Evolutionary conservation across 108 stramenopile genomes (phyloP).

Genomic region (Mayamaea pseudoterrestris): DNA sequence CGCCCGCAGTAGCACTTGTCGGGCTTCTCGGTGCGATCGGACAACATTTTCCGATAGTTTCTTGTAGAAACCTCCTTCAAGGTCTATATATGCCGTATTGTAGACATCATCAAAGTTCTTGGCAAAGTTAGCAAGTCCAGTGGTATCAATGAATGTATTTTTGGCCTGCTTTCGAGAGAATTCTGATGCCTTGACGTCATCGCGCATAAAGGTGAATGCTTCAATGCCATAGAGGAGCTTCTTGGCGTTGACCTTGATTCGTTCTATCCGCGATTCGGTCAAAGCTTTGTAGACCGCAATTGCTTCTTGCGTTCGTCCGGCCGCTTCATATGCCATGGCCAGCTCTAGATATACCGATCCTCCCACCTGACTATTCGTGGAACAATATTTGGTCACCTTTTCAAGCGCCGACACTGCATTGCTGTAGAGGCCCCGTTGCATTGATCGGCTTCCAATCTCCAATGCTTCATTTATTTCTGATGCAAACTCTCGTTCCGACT

Average conservation of each 20-base stretch:
- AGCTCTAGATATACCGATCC: conserved; percentile 73
- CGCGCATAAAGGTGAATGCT: conserved; percentile 74
- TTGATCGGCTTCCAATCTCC: conserved; percentile 24
- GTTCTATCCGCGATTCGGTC: conserved; percentile 57
- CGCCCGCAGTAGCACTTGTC: conserved; percentile 69
- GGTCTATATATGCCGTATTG: conserved; percentile 73
- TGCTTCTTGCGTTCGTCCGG: conserved; percentile 61
- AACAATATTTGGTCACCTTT: conserved; percentile 77
- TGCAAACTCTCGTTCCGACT: conserved; percentile 63
- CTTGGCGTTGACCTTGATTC: conserved; percentile 70
- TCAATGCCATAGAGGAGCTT: conserved; percentile 67
- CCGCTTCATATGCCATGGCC: conserved; percentile 86
- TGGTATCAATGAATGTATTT: conserved; percentile 77
- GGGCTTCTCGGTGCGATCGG: conserved; percentile 71
- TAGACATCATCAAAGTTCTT: conserved; percentile 76
- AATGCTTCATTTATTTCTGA: conserved; percentile 67
- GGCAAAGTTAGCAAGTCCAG: conserved; percentile 52
- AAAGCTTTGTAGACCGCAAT: conserved; percentile 46
- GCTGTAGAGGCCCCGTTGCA: conserved; percentile 69
- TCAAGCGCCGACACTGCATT: conserved; percentile 71
- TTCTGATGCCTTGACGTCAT: conserved; percentile 39
- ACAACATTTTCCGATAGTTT: conserved; percentile 75
- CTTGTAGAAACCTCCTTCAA: conserved; percentile 52
- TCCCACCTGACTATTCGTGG: conserved; percentile 60
- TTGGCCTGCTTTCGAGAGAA: conserved; percentile 46